These are phyloP conservation scores for Fusarium sp. DNA, from an alignment of 2,329 filamentous ascomycete species.

Conservation along the genomic window DNA sequence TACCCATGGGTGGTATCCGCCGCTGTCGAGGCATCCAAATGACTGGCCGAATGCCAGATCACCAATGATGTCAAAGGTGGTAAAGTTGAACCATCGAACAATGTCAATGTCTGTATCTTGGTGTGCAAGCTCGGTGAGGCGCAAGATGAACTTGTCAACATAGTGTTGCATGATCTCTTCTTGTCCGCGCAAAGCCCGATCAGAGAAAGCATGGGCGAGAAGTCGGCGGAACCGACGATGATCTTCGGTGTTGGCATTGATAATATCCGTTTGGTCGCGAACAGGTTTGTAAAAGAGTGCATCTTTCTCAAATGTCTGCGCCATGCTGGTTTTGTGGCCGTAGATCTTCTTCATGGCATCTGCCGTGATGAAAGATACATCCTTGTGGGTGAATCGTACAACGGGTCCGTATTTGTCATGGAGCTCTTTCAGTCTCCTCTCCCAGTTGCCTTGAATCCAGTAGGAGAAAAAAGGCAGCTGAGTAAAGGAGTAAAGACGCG, in stretches of 20 bases:
- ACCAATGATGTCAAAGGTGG: background rate
- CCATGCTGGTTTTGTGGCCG: background rate
- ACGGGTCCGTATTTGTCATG: background rate
- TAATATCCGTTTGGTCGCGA: background rate
- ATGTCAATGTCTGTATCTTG: background rate
- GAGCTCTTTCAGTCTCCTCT: background rate
- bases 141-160: background rate
- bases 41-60: background rate
- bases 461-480: background rate
- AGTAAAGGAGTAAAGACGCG: background rate
- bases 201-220: background rate
- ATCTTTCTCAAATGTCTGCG: background rate
- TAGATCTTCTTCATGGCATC: slow-evolving; percentile 5
- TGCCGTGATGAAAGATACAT: background rate
- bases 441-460: background rate
- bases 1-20: background rate
- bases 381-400: background rate
- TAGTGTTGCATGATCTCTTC: background rate
- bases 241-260: background rate
- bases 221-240: background rate
- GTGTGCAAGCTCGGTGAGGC: background rate
- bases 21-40: background rate
- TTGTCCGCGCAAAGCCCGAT: background rate
- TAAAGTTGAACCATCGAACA: background rate
- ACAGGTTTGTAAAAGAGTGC: background rate